Base-by-base conservation (phyloP, 805 yeast species). In the Yamadazyma laniorum region DNA sequence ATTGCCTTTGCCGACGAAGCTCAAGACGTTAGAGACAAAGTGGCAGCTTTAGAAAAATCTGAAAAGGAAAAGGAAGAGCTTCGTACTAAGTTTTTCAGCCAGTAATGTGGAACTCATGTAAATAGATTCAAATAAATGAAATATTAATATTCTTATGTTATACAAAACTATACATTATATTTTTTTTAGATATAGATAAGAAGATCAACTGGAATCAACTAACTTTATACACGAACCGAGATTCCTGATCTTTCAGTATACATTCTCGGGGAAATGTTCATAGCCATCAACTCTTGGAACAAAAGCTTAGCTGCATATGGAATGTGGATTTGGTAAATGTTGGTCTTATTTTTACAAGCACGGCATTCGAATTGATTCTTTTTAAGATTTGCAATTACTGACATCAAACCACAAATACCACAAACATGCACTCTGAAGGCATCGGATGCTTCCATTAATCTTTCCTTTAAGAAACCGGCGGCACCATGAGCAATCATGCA, bases 401-500 rank as follows among this genome's bases (percentile, higher is more conserved):
- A 75, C 98, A 93, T 93, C 64, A 95, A 77, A 29, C 99, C 99
- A 75, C 99, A 93, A 55, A 91, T 80, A 58, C 98, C 99, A 73
- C 99, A 93, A 21, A 93, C 83, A 61, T 93, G 98, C 29, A 93
- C 98, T 66, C 98, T 79, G 75, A 93, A 93, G 2, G 98, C 97
- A 71, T 93, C 99, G 0, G 98, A 91, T 9, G 97, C 96, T 66
- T 93, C 98, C 97, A 93, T 91, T 63, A 93, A 74, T 63, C 99
- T 79, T 70, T 93, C 99, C 66, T 91, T 89, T 71, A 93, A 77
- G 74, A 93, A 91, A 6, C 97, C 95, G 3, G 99, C 97, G 11
- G 97, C 98, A 63, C 99, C 99, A 61, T 93, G 98, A 2, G 99
- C 99, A 74, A 93, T 93, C 97, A 93, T 91, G 84, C 99, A 93